A percentile compares a stretch with the other conserved stretches of the same genome.
These are phyloP conservation scores for Neospora caninum DNA, from an alignment of 169 alveolate genomes.

Conservation along the genomic window DNA sequence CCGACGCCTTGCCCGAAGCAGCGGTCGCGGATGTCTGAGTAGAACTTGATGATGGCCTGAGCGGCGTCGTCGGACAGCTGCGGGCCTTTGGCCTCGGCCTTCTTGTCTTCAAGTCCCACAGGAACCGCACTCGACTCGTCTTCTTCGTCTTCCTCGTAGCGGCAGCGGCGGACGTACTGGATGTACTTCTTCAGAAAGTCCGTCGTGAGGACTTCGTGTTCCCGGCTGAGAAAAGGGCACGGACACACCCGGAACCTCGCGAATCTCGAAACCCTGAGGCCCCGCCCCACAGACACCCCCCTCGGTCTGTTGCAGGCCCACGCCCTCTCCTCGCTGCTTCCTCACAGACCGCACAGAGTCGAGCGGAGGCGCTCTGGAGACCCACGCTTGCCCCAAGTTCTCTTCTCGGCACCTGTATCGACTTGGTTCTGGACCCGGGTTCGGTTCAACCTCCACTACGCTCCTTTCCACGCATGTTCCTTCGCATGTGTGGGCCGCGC, in stretches of 20 bases:
- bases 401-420: no score
- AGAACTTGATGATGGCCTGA: slow-evolving; percentile 47
- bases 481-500: no score
- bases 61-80: slow-evolving; percentile 53
- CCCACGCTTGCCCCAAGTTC: no score
- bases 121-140: slow-evolving; percentile 1
- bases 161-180: slow-evolving; percentile 37
- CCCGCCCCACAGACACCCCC: no score
- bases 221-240: slow-evolving; percentile 12
- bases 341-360: no score
- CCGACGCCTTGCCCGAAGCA: slow-evolving; percentile 8
- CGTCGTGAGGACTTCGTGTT: slow-evolving; percentile 50
- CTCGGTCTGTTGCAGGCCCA: no score
- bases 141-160: slow-evolving; percentile 13
- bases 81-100: slow-evolving; percentile 20
- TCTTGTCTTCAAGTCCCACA: not conserved
- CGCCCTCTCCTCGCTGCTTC: no score
- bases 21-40: slow-evolving; percentile 50
- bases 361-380: no score
- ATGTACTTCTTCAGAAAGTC: slow-evolving; percentile 39
- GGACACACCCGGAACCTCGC: not conserved
- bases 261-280: no score
- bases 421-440: no score
- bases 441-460: no score
- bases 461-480: no score